Percentiles rank a stretch among this genome's conserved stretches.
These are phyloP conservation scores for Apophysomyces variabilis DNA, from an alignment of 371 early-diverging fungal species.

Conservation along the genomic window DNA sequence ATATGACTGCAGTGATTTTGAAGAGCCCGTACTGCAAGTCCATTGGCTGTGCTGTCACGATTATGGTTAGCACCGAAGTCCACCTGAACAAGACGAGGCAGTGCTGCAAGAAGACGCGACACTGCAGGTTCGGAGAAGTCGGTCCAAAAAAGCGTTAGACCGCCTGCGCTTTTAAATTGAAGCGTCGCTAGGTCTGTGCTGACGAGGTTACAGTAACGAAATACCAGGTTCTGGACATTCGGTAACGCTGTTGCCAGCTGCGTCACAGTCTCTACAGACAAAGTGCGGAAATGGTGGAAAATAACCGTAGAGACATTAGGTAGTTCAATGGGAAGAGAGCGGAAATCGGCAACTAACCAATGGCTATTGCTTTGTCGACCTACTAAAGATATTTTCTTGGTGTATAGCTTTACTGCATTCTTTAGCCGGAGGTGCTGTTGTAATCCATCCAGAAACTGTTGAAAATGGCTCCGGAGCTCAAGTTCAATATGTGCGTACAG, in stretches of 20 bases:
- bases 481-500: conserved; percentile 45
- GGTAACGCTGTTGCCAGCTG: conserved; percentile 30
- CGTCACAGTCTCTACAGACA: conserved; percentile 43
- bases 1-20: conserved; percentile 28
- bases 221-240: conserved; percentile 19
- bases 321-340: conserved; percentile 20
- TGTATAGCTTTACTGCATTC: conserved; percentile 26
- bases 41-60: conserved; percentile 36
- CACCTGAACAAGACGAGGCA: conserved; percentile 32
- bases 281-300: conserved; percentile 42
- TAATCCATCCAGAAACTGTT: conserved; percentile 33
- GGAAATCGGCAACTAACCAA: conserved; percentile 29
- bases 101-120: conserved; percentile 21
- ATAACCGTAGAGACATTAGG: conserved; percentile 27
- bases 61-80: conserved; percentile 52
- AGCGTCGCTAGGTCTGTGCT: background rate
- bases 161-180: conserved; percentile 8
- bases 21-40: conserved; percentile 31
- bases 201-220: conserved; percentile 42
- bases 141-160: conserved; percentile 43
- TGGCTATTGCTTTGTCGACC: conserved; percentile 42
- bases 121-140: conserved; percentile 44
- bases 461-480: conserved; percentile 35
- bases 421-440: conserved; percentile 22
- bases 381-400: conserved; percentile 33